Evolutionary conservation across 176 grass and related monocot genomes (phyloP), one percentile per base, ranked within the genome.

Genomic region (Aegilops sharonensis): DNA sequence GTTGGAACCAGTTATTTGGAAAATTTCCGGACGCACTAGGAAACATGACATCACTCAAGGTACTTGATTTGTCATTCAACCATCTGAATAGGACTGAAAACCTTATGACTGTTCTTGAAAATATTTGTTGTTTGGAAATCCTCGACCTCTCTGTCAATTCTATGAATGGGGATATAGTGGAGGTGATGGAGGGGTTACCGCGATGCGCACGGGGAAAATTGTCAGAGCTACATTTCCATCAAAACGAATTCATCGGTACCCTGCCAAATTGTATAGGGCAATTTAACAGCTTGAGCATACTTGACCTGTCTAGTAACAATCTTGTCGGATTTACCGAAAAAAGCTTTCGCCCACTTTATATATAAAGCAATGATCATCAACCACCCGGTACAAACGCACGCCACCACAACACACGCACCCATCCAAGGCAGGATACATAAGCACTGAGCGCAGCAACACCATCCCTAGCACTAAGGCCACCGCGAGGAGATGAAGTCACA

Each of bases 221-320:
- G 43, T 34, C 59, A 25, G 6, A 75, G 6, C 6, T 93, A 61
- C 2, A 81, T 60, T 39, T n/a, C n/a, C n/a, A n/a, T n/a, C n/a
- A n/a, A 0, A 93, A 82, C 43, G 72, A 48, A 35, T 52, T 90
- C 42, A 68, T 18, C 1, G 91, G 88, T 17, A 56, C 4, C 11
- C 25, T 89, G 54, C 42, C 90, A 2, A 54, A 64, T 68, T 35
- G 79, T 83, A 15, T 25, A 1, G 56, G 64, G 36, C 9, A 35
- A 30, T 35, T 81, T 10, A 43, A 0, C 42, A 43, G 42, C 42
- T 11, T 43, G 42, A 3, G 0, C 10, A 43, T 43, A 2, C 60
- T 88, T 61, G 77, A 82, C 8, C 15, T 90, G 21, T n/a, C 15
- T 14, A 1, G 0, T n/a, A 29, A 9, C 31, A 17, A 52, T 25